Base-by-base conservation (phyloP, 495 filamentous ascomycete genomes). In the Aspergillus ostianus region DNA sequence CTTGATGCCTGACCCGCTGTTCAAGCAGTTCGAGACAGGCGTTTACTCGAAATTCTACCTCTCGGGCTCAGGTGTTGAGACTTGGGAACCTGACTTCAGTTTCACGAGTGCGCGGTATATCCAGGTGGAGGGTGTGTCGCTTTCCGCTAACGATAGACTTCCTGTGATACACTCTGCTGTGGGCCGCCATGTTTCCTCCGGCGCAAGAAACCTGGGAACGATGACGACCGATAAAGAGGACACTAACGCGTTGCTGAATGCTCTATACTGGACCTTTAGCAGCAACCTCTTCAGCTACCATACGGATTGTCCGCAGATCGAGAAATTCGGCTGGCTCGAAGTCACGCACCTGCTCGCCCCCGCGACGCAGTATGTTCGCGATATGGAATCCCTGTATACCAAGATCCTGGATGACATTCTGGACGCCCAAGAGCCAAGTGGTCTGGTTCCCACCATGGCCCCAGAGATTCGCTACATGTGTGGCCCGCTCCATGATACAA, bases 241-340 rank as follows among this genome's bases (percentile, higher is more conserved):
- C 30, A 60, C 64, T 17, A 71, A 71, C 21, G 47, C 60, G 2
- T 53, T 71, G 8, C 56, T 71, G 7, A 71, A 66, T 18, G 68
- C 68, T 29, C 57, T 60, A 15, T 67, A 64, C 48, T 71, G 68
- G 68, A 59, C 62, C 0, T 71, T 71, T 51, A 56, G 47, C 30
- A 67, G 64, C n/a, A 71, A 71, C 49, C 49, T 71, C 10, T 71
- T 71, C 57, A 71, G 68, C 46, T 71, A 71, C 50, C 68, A 71
- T 50, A 71, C 68, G 18, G 68, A 71, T 51, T 71, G 68, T 48
- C 68, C 68, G 12, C 68, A 71, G 55, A 71, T 71, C 32, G 68
- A 71, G 57, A 71, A 71, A 27, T 71, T 71, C 45, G 68, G 68
- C 10, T 71, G 68, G 68, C 56, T 71, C 12, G 68, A 71, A 53